Evolutionary conservation across 1,284 basidiomycete genomes (phyloP).

Genomic region (Lentinula novae-zelandiae): DNA sequence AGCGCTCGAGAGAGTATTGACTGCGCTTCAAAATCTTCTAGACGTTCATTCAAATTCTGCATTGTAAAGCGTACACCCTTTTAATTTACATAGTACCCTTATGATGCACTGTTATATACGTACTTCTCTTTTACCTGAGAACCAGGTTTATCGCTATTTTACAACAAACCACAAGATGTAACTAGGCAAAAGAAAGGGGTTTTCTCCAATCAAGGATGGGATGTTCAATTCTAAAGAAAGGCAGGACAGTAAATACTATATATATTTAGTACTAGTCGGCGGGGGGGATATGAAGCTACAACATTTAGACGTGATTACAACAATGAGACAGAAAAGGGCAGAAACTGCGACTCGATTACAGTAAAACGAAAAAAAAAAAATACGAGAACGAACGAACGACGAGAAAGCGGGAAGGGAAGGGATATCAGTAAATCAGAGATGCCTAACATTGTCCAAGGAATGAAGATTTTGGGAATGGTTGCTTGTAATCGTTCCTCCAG

Average conservation of each 20-base stretch:
- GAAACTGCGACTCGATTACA: background rate
- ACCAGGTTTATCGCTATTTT: too few species aligned
- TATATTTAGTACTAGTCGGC: too few species aligned
- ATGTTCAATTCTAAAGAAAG: too few species aligned
- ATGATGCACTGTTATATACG: background rate
- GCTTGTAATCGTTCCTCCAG: conserved; percentile 55
- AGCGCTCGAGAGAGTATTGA: conserved; percentile 69
- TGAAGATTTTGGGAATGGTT: conserved; percentile 58
- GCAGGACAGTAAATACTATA: too few species aligned
- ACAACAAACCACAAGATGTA: too few species aligned
- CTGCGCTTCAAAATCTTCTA: conserved; percentile 39
- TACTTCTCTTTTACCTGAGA: too few species aligned
- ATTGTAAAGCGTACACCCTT: background rate
- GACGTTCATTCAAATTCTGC: conserved; percentile 5
- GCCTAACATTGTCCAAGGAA: conserved; percentile 50
- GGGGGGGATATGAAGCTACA: too few species aligned
- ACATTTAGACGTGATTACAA: too few species aligned
- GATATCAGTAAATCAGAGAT: background rate
- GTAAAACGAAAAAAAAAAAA: background rate
- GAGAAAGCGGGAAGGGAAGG: background rate
- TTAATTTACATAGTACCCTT: background rate
- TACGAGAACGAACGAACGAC: background rate
- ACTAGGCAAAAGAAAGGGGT: too few species aligned
- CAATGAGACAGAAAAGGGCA: too few species aligned
- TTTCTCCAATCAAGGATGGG: too few species aligned